Conservation (phyloP, 2,329 filamentous ascomycete genomes). For the Phyllosticta citrichinensis region DNA sequence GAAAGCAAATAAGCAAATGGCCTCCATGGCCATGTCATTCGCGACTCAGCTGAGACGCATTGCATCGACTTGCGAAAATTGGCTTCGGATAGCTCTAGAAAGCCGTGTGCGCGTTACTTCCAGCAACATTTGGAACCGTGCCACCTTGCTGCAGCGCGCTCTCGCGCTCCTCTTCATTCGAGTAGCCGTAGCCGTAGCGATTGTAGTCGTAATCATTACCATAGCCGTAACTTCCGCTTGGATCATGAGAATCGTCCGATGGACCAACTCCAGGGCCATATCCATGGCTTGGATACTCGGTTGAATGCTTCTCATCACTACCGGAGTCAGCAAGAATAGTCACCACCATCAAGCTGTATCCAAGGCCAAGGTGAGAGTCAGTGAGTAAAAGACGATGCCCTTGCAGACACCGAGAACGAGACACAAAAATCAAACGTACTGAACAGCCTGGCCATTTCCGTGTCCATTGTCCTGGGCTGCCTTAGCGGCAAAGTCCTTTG, state of each 20-base stretch:
- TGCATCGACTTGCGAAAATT: too few relatives aligned
- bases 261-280: not conserved
- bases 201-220: not conserved
- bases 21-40: too few relatives aligned
- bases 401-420: not conserved
- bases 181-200: not conserved
- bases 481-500: conserved; percentile 23
- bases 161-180: not conserved
- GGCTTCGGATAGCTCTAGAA: not conserved
- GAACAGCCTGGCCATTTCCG: conserved; percentile 5
- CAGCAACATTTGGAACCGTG: not conserved
- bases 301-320: not conserved
- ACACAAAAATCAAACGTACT: conserved; percentile 10
- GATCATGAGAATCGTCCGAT: not conserved
- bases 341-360: not conserved
- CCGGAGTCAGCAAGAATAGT: not conserved
- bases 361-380: not conserved
- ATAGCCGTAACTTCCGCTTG: not conserved
- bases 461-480: not conserved
- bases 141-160: not conserved
- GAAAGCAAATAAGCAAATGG: too few relatives aligned
- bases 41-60: too few relatives aligned
- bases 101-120: not conserved
- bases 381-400: not conserved
- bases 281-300: not conserved